These are phyloP conservation scores for Aspergillus fijiensis DNA, from an alignment of 2,329 filamentous ascomycete species.

Conservation along the genomic window DNA sequence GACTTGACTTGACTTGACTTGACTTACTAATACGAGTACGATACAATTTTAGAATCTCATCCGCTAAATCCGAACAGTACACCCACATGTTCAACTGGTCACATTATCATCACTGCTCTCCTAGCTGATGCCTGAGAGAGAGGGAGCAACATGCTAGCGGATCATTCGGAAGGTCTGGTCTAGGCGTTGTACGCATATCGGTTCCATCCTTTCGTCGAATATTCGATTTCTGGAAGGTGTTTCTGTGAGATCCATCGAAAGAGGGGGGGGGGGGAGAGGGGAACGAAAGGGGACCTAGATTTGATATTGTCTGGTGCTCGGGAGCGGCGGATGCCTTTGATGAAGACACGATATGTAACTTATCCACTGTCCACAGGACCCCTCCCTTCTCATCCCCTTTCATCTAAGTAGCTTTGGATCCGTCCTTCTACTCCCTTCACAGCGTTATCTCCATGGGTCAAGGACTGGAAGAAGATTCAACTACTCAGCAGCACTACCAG, in stretches of 20 bases:
- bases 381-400: background rate
- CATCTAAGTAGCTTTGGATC: background rate
- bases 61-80: background rate
- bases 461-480: background rate
- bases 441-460: background rate
- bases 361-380: too few relatives aligned
- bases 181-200: background rate
- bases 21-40: background rate
- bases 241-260: background rate
- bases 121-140: background rate
- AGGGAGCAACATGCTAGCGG: background rate
- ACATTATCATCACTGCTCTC: background rate
- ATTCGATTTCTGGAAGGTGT: slow-evolving; percentile 9
- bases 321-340: slow-evolving; percentile 5
- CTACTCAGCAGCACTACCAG: background rate
- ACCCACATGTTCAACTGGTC: background rate
- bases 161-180: background rate
- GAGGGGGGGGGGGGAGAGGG: background rate
- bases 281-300: background rate
- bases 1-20: too few relatives aligned
- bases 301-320: background rate
- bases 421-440: background rate
- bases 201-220: background rate
- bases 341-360: too few relatives aligned
- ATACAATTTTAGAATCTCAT: background rate